phyloP scores from a whole-genome alignment of 371 early-diverging fungal genomes.

The Furculomyces boomerangus region DNA sequence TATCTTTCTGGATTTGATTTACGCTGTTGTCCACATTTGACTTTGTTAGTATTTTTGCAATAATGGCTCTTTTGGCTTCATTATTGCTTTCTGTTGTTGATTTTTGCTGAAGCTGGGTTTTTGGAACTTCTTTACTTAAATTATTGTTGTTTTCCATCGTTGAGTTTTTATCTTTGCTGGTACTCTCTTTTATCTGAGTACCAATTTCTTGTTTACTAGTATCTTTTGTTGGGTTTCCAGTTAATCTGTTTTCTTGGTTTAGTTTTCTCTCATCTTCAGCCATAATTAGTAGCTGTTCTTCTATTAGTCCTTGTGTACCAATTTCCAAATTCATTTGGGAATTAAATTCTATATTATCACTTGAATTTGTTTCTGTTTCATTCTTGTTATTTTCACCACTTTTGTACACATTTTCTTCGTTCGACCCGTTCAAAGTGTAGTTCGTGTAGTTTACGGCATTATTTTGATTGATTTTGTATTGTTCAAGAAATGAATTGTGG shows the following conservation, averaged over 20 bases:
- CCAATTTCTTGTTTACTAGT: neutral
- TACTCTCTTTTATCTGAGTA: no score
- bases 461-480: no score
- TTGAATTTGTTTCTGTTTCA: no score
- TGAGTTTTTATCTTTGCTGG: neutral
- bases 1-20: no score
- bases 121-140: neutral
- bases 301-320: neutral
- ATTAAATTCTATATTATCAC: no score
- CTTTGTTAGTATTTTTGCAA: neutral
- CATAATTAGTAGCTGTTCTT: conserved; percentile 18
- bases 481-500: no score
- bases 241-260: neutral
- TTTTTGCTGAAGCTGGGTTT: neutral
- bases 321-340: no score
- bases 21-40: no score
- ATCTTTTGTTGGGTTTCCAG: neutral
- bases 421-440: no score
- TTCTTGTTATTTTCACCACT: no score
- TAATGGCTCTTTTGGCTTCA: neutral
- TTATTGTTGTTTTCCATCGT: neutral
- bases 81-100: neutral
- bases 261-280: conserved; percentile 18
- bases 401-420: no score
- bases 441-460: no score